These are phyloP conservation scores for Cadophora gregata DNA, from an alignment of 2,329 filamentous ascomycete species.

Conservation along the genomic window DNA sequence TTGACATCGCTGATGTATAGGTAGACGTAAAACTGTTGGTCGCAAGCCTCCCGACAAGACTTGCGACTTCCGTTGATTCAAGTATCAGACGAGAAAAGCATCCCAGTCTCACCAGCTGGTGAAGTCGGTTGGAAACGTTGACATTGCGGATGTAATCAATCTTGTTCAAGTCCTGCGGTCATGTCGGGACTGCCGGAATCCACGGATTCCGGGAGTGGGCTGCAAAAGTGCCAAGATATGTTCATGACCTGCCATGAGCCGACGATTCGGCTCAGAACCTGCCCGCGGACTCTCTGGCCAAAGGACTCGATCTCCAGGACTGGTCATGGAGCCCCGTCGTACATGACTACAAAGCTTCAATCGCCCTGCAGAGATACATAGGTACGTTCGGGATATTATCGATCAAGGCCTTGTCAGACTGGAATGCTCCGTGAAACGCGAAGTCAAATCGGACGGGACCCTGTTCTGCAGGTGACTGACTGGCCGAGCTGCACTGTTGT, in stretches of 20 bases:
- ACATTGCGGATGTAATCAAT: no score
- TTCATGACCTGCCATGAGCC: not conserved
- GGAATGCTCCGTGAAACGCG: not conserved
- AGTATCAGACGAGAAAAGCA: not conserved
- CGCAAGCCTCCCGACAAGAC: no score
- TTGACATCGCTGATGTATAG: no score
- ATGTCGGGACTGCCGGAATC: not conserved
- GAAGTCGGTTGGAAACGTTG: not conserved
- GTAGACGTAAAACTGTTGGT: no score
- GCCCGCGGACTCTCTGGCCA: not conserved
- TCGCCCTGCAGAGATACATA: not conserved
- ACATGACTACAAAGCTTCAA: not conserved
- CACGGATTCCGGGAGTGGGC: not conserved
- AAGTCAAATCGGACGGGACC: conserved; percentile 14
- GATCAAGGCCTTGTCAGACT: not conserved
- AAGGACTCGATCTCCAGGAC: conserved; percentile 8
- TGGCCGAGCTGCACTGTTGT: not conserved
- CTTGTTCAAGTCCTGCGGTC: not conserved
- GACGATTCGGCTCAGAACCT: not conserved
- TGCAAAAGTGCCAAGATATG: not conserved
- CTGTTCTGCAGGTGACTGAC: not conserved
- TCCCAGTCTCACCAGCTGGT: not conserved
- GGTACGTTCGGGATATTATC: not conserved
- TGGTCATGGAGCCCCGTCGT: not conserved
- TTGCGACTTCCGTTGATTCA: no score